Evolutionary conservation across 164 flowering plant genomes (phyloP), one percentile per base, ranked within the genome.

Genomic region (Umbellularia californica): DNA sequence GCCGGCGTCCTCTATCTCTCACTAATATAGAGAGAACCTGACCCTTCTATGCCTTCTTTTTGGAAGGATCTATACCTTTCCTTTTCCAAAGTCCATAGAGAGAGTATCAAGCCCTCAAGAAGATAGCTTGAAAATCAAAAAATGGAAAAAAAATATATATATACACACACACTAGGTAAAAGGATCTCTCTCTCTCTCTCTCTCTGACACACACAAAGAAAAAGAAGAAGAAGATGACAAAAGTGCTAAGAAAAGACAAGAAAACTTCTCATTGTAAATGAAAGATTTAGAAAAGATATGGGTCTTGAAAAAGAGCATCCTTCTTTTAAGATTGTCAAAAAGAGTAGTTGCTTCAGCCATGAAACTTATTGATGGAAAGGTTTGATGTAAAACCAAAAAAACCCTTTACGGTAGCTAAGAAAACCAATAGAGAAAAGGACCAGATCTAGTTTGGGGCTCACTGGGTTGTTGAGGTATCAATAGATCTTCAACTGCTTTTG

Each of bases 1-100:
- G 74, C 74, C 5, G 72, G 79, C 74, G 76, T 76, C 25, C 66
- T 73, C 60, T 70, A 58, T 51, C 72, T 70, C 71, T n/a, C 25
- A 41, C 1, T 41, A 41, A 41, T 9, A 41, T 41, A 41, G 47
- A 41, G 10, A 41, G 47, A 1, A 41, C 10, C 47, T 41, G 11
- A 41, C 47, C 9, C 47, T 41, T 52, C 12, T 28, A 7, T 14
- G 11, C 62, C 7, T 35, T 30, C 25, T 70, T 24, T 30, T 30
- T 30, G 35, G 35, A 30, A 4, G 35, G 47, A 41, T 41, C 47
- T 41, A 9, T 1, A 41, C 47, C 47, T 41, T 41, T 41, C 2
- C 47, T 7, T 41, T 41, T 41, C 35, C 47, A 41, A 41, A 41
- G 47, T 41, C 47, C 47, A 41, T 41, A 41, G 47, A 41, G 47